phyloP scores from a whole-genome alignment of 116 monocot species.

The Trichopus zeylanicus region DNA sequence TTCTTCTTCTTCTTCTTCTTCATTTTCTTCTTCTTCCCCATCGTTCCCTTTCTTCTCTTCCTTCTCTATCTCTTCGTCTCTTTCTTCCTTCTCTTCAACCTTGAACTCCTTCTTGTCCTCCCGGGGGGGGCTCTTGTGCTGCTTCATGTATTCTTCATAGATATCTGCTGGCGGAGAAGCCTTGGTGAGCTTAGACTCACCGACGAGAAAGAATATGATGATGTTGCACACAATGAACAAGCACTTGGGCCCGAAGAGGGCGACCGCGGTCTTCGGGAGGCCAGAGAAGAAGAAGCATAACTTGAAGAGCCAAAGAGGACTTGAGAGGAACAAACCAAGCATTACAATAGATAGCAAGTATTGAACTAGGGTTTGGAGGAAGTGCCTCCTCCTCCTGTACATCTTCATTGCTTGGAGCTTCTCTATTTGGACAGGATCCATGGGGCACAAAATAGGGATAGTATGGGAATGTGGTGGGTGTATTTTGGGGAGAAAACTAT shows the following conservation, averaged over 20 bases:
- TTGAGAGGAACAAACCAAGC: slow-evolving; percentile 8
- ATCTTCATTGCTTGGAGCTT: slow-evolving; percentile 13
- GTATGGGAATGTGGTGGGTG: neutral
- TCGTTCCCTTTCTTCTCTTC: neutral
- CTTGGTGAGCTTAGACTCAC: neutral
- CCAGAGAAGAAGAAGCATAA: neutral
- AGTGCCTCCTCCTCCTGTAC: slow-evolving; percentile 3
- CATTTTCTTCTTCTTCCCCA: neutral
- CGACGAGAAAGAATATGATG: slow-evolving; percentile 2
- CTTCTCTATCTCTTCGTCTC: neutral
- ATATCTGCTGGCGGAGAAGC: neutral
- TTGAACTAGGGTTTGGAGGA: neutral
- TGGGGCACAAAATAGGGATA: neutral
- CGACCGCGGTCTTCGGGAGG: neutral
- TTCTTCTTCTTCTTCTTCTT: slow-evolving; percentile 4
- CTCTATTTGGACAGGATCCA: slow-evolving; percentile 6
- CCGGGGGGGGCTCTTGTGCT: neutral
- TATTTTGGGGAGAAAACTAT: neutral
- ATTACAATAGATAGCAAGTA: neutral
- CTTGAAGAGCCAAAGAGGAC: slow-evolving; percentile 3
- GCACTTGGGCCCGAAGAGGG: no score
- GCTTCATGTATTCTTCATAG: slow-evolving; percentile 8
- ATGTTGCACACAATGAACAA: no score
- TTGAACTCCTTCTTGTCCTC: neutral
- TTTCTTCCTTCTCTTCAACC: neutral